Conservation (phyloP, 371 early-diverging fungal species). For the Paraphysoderma sedebokerense region DNA sequence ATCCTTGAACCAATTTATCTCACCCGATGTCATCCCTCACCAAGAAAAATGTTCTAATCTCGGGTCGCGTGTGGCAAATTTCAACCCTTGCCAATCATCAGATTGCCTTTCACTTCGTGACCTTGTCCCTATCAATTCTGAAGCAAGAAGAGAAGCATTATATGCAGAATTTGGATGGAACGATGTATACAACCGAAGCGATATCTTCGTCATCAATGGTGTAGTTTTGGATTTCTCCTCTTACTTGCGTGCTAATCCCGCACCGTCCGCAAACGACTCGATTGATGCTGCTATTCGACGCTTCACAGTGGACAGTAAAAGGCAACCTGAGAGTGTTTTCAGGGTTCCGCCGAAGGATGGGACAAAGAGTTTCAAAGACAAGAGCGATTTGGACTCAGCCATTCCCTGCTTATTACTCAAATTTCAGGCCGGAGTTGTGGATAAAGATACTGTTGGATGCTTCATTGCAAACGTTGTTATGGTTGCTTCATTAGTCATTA, state of each 20-base stretch:
- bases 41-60: no score
- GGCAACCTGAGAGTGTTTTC: conserved; percentile 38
- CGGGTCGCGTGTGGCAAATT: no score
- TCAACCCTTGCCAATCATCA: no score
- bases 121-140: no score
- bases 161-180: no score
- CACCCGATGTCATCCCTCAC: no score
- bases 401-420: conserved; percentile 38
- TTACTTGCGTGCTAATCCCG: conserved; percentile 28
- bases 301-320: no score
- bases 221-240: conserved; percentile 50
- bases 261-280: conserved; percentile 20
- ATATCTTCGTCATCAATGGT: conserved; percentile 21
- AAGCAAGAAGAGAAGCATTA: no score
- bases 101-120: no score
- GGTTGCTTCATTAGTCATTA: conserved; percentile 40
- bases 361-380: conserved; percentile 39
- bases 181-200: no score
- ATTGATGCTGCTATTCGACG: conserved; percentile 35
- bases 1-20: no score
- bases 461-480: conserved; percentile 58
- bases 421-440: conserved; percentile 57
- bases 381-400: conserved; percentile 21
- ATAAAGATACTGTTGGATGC: conserved; percentile 69
- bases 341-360: conserved; percentile 57